Conservation (phyloP, 2,329 filamentous ascomycete genomes). For the Spiromastix sp. region DNA sequence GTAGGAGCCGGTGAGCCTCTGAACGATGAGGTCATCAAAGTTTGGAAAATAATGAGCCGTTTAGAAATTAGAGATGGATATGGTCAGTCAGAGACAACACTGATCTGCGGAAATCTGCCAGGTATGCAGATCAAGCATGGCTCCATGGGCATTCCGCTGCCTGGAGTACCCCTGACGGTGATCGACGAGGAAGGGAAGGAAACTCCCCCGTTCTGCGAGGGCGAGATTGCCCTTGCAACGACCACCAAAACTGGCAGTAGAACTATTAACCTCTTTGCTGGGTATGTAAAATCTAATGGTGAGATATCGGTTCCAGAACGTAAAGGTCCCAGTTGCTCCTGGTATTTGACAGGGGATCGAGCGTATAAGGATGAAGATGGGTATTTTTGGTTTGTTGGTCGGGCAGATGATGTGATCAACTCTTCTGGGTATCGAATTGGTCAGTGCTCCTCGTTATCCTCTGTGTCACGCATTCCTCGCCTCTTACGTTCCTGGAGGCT, state of each 20-base stretch:
- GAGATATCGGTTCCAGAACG: constrained; percentile 5
- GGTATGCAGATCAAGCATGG: constrained; percentile 25
- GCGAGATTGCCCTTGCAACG: constrained; percentile 26
- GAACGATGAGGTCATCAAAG: constrained; percentile 29
- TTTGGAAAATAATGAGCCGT: constrained; percentile 26
- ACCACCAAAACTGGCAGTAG: constrained; percentile 6
- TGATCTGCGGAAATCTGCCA: constrained; percentile 30
- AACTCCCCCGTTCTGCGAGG: constrained; percentile 20
- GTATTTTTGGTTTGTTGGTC: constrained; percentile 27
- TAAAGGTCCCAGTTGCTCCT: constrained; percentile 10
- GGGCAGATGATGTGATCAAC: constrained; percentile 32
- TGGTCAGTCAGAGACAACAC: constrained; percentile 31
- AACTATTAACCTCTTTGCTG: constrained; percentile 9
- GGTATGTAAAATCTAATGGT: constrained; percentile 6
- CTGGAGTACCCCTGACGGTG: constrained; percentile 26
- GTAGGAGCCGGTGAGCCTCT: constrained; percentile 31
- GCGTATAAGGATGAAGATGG: constrained; percentile 23
- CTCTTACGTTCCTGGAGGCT: too few relatives aligned
- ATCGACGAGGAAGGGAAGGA: constrained; percentile 23
- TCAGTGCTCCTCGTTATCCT: constrained; percentile 1
- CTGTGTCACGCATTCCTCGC: too few relatives aligned
- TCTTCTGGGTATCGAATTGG: constrained; percentile 28
- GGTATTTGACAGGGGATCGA: constrained; percentile 29
- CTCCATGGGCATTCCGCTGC: constrained; percentile 30
- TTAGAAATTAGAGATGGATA: constrained; percentile 32